Base-by-base conservation (phyloP, 78 protist species). In the Dictyostelium brefeldianum region DNA sequence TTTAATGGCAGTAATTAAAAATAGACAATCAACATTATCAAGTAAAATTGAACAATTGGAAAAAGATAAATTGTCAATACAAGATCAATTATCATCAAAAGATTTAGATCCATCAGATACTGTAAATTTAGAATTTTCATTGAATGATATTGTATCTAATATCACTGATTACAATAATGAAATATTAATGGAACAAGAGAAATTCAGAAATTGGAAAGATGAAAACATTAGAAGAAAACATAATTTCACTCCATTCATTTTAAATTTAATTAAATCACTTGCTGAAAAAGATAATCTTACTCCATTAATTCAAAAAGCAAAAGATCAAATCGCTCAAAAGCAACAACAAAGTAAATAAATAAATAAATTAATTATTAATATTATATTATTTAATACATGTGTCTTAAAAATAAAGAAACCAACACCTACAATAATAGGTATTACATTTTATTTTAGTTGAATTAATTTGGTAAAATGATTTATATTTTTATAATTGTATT, bases 211-310 rank as follows among this genome's bases (percentile, higher is more conserved):
- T 15, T 91, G 90, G 90, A 80, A 59, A 83, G 69, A 50, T 4
- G 99, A 99, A 59, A 98, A 98, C 71, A 53, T 81, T 18, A 80
- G 99, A 25, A 67, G 99, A 17, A 91, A 95, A 70, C 99, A 97
- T 90, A 98, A 99, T 82, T 99, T 96, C 51, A 70, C 98, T 0
- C 99, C 99, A n/a, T 97, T 99, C 87, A 46, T 98, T 57, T 27
- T 97, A 12, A 80, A 83, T 69, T 4, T 98, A 46, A 31, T 98
- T 17, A 91, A 97, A 64, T 18, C 89, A 15, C 67, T 97, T 4
- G 98, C 99, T 31, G 97, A 95, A 20, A 90, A 74, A 46, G 95
- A 89, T n/a, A 56, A 90, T 31, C 65, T 95, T 1, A 20, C 54
- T 15, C 78, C 83, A 48, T 25, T 95, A 41, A 59, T 95, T 51